Conservation (phyloP, 2,329 filamentous ascomycete genomes). For the Phialocephala subalpina region DNA sequence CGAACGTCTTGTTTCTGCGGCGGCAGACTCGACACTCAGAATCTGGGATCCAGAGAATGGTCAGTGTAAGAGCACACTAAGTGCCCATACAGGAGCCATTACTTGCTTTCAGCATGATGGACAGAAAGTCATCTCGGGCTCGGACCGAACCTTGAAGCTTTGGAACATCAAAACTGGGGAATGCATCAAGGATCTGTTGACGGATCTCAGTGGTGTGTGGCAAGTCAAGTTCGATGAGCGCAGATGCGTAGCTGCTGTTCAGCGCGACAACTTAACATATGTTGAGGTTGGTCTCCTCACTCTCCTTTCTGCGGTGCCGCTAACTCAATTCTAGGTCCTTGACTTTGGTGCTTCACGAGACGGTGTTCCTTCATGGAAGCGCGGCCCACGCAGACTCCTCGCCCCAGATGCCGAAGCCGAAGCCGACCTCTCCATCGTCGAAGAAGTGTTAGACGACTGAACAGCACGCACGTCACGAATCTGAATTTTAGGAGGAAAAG, state of each 20-base stretch:
- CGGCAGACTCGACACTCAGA: slow-evolving; percentile 91
- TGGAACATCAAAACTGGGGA: slow-evolving; percentile 95
- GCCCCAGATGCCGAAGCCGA: slow-evolving; percentile 27
- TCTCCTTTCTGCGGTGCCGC: slow-evolving; percentile 22
- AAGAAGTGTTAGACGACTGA: slow-evolving; percentile 29
- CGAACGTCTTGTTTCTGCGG: slow-evolving; percentile 91
- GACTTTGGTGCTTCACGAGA: slow-evolving; percentile 96
- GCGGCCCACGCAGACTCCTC: slow-evolving; percentile 77
- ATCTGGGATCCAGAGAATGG: slow-evolving; percentile 98
- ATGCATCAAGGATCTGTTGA: slow-evolving; percentile 90
- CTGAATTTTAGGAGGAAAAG: slow-evolving; percentile 7
- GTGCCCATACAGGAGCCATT: slow-evolving; percentile 94
- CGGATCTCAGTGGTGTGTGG: slow-evolving; percentile 96
- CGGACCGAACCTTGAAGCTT: slow-evolving; percentile 96
- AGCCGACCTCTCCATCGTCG: slow-evolving; percentile 20
- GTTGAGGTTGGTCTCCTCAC: slow-evolving; percentile 76
- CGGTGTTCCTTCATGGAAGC: slow-evolving; percentile 77
- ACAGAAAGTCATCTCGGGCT: slow-evolving; percentile 95
- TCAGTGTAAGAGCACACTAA: slow-evolving; percentile 87
- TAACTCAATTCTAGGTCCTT: slow-evolving; percentile 74
- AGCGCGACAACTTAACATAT: slow-evolving; percentile 90
- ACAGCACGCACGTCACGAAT: neutral
- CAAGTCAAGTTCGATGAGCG: slow-evolving; percentile 98
- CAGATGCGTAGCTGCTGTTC: slow-evolving; percentile 94
- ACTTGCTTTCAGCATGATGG: slow-evolving; percentile 99